Percentiles rank a stretch among this genome's conserved stretches.
Conservation (phyloP, 176 grass and related monocot species). For the Dendrocalamus sinicus region DNA sequence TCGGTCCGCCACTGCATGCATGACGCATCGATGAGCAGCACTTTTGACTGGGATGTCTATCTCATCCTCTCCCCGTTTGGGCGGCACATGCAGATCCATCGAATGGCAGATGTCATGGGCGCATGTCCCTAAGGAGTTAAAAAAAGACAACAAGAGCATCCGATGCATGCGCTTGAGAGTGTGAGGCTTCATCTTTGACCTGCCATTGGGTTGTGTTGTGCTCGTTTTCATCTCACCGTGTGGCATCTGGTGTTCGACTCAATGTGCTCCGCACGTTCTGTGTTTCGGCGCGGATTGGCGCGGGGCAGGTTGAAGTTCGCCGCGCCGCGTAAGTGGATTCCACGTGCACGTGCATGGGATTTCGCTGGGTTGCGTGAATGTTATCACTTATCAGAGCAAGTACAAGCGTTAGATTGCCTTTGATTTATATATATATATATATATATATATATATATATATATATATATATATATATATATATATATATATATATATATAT, state of each 20-base stretch:
- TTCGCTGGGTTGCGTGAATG: not conserved
- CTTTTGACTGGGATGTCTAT: conserved; percentile 23
- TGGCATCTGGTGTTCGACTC: not conserved
- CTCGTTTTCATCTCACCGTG: not conserved
- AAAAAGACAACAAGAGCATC: no score
- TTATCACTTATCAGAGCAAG: not conserved
- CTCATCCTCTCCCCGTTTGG: not conserved
- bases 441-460: no score
- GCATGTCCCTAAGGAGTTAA: no score
- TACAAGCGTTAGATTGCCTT: not conserved
- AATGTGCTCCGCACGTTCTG: not conserved
- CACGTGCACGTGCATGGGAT: conserved; percentile 34
- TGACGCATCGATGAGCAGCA: not conserved
- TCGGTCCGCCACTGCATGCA: no score
- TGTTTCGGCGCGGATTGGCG: not conserved
- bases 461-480: no score
- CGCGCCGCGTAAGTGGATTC: not conserved
- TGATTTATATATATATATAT: not conserved
- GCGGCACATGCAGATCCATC: conserved; percentile 35
- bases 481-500: no score
- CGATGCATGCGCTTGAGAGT: no score
- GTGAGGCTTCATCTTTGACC: not conserved
- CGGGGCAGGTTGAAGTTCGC: not conserved
- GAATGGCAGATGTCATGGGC: not conserved
- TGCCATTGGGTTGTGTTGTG: not conserved